Percentiles rank a stretch among this genome's conserved stretches.
These are phyloP conservation scores for Akanthomyces uredinophilus DNA, from an alignment of 2,329 filamentous ascomycete species.

Conservation along the genomic window DNA sequence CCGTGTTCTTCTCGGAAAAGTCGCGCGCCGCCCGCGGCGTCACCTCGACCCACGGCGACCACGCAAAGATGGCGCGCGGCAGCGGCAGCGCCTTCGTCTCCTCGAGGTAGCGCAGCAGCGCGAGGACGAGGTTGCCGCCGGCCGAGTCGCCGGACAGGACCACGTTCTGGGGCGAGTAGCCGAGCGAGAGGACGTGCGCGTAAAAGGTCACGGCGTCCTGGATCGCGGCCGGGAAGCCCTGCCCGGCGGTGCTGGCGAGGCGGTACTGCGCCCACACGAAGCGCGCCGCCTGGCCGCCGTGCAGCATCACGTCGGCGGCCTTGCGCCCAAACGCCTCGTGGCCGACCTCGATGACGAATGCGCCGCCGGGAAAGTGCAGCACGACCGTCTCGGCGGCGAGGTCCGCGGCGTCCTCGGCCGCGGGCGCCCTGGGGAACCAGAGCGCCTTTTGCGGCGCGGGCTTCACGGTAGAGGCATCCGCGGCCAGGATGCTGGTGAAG, in stretches of 20 bases:
- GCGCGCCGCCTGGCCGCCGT: constrained; percentile 17
- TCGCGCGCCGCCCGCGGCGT: constrained; percentile 1
- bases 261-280: constrained; percentile 27
- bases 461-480: background rate
- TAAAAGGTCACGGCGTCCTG: constrained; percentile 28
- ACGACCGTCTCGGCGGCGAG: constrained; percentile 14
- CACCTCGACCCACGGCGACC: constrained; percentile 13
- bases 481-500: background rate
- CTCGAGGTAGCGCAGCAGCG: constrained; percentile 25
- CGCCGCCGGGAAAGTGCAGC: constrained; percentile 29
- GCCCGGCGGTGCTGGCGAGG: constrained; percentile 20
- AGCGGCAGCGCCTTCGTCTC: background rate
- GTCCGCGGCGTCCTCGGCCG: background rate
- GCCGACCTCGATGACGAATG: constrained; percentile 25
- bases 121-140: constrained; percentile 26
- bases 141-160: constrained; percentile 29
- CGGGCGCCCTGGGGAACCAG: constrained; percentile 7
- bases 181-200: constrained; percentile 20
- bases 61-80: constrained; percentile 7
- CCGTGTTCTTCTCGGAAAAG: background rate
- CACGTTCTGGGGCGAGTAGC: constrained; percentile 22
- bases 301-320: constrained; percentile 20
- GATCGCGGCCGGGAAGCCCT: constrained; percentile 25
- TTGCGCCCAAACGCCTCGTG: constrained; percentile 24
- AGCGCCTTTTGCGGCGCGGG: background rate